Conservation (phyloP, 345 rosid genomes). For the Barbarea vulgaris region DNA sequence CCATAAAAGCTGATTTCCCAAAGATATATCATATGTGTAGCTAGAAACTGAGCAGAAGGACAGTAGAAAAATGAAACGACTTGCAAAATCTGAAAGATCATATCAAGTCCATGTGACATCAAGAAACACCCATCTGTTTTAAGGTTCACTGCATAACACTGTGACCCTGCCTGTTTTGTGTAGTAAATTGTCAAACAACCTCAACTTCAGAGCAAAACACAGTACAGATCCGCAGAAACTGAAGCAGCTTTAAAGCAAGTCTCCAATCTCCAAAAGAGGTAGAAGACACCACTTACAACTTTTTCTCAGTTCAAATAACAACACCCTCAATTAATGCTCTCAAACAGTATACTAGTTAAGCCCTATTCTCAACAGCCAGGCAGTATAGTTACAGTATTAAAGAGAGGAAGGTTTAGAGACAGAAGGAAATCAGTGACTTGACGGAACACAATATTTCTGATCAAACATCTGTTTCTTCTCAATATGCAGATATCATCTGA, state of each 20-base stretch:
- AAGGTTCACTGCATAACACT: slow-evolving; percentile 31
- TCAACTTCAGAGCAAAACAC: slow-evolving; percentile 32
- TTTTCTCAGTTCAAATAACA: slow-evolving; percentile 20
- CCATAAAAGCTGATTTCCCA: slow-evolving; percentile 43
- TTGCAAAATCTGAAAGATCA: slow-evolving; percentile 31
- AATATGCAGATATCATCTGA: slow-evolving; percentile 29
- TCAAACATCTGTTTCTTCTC: slow-evolving; percentile 26
- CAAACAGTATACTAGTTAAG: slow-evolving; percentile 9
- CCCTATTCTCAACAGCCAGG: slow-evolving; percentile 16
- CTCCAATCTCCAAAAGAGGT: slow-evolving; percentile 26
- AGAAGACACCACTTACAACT: slow-evolving; percentile 22
- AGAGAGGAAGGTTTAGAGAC: slow-evolving; percentile 25
- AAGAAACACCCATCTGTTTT: slow-evolving; percentile 29
- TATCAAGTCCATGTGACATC: slow-evolving; percentile 28
- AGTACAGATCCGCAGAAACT: slow-evolving; percentile 30
- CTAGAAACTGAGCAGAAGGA: slow-evolving; percentile 33
- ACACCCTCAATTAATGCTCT: background rate
- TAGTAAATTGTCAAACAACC: slow-evolving; percentile 20
- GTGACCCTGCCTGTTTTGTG: slow-evolving; percentile 29
- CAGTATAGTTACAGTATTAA: background rate
- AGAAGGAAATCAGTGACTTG: slow-evolving; percentile 5
- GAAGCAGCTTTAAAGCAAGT: slow-evolving; percentile 34
- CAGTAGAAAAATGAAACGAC: slow-evolving; percentile 28
- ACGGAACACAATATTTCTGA: slow-evolving; percentile 11
- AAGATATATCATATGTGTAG: slow-evolving; percentile 30